phyloP scores from a whole-genome alignment of 1,284 basidiomycete genomes.

The Fomitopsis schrenkii region DNA sequence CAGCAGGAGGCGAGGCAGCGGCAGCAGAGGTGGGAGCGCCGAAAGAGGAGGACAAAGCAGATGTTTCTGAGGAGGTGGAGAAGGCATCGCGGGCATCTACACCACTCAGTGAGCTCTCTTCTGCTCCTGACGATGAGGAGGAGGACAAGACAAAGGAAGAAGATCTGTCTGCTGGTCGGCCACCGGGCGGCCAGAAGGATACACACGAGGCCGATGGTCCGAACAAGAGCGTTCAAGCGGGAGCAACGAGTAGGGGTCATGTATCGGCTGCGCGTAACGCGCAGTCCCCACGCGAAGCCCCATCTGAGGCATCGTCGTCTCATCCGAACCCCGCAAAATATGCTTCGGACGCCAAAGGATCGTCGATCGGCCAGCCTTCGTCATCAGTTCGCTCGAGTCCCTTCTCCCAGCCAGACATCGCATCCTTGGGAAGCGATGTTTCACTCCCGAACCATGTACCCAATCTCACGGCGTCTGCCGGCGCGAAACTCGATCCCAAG shows the following conservation, averaged over 20 bases:
- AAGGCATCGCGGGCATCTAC: constrained; percentile 49
- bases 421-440: not conserved
- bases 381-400: not conserved
- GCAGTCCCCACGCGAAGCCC: constrained; percentile 3
- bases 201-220: constrained; percentile 1
- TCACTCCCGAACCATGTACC: not conserved
- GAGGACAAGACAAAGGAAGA: constrained; percentile 10
- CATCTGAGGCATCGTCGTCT: not conserved
- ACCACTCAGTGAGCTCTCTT: constrained; percentile 67
- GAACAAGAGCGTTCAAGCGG: not conserved
- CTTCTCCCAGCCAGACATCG: not conserved
- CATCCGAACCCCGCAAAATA: not conserved
- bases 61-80: constrained; percentile 22
- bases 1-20: constrained; percentile 4
- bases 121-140: constrained; percentile 40
- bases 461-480: not conserved
- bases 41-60: constrained; percentile 4
- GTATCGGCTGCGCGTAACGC: not conserved
- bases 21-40: constrained; percentile 15
- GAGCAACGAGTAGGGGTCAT: not conserved
- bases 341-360: not conserved
- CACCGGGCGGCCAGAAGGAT: not conserved
- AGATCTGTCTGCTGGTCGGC: not conserved
- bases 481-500: constrained; percentile 39
- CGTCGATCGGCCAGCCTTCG: not conserved